Conservation (phyloP, 768 basidiomycete genomes). For the Strobilomyces dryophilus region DNA sequence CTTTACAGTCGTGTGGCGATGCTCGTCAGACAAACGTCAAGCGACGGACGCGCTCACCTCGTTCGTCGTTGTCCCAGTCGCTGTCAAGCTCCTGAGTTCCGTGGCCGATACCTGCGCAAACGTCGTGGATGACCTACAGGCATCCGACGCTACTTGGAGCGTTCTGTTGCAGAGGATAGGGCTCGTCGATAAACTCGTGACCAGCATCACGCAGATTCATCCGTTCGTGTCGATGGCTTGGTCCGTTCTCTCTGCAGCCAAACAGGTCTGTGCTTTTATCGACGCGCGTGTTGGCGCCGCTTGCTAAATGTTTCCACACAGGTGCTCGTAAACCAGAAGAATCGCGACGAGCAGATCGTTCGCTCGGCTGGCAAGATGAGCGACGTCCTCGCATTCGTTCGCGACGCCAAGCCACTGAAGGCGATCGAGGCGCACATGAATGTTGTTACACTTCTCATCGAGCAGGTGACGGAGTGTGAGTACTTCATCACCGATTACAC, state of each 20-base stretch:
- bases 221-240: too few species aligned
- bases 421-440: background rate
- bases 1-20: background rate
- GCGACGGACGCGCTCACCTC: background rate
- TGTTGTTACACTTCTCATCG: background rate
- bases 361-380: background rate
- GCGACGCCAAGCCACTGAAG: background rate
- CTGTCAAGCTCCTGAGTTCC: background rate
- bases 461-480: background rate
- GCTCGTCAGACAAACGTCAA: background rate
- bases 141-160: background rate
- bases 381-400: background rate
- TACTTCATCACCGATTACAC: too few species aligned
- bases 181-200: too few species aligned
- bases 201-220: too few species aligned
- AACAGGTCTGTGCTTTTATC: background rate
- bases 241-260: too few species aligned
- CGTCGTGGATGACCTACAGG: background rate
- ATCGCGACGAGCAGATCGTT: background rate
- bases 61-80: background rate
- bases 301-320: background rate
- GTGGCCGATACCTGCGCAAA: background rate
- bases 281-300: background rate
- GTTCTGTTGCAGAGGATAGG: background rate
- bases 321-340: background rate